A percentile compares a stretch with the other conserved stretches of the same genome.
Conservation (phyloP, 805 yeast genomes). For the Teunomyces stri region DNA sequence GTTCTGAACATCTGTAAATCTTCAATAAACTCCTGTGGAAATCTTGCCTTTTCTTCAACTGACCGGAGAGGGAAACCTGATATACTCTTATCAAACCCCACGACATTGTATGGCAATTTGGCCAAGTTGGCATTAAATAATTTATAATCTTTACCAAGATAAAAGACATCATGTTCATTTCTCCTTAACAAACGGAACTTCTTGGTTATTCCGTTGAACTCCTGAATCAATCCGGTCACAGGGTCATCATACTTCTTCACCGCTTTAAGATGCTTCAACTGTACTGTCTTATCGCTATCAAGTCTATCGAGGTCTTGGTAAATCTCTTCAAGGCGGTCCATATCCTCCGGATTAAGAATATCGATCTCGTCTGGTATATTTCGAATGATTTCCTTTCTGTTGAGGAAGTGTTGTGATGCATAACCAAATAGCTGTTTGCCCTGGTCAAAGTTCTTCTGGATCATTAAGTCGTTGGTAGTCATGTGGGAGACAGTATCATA, state of each 20-base stretch:
- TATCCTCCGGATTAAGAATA: conserved; percentile 26
- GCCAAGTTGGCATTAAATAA: conserved; percentile 27
- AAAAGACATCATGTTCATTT: conserved; percentile 26
- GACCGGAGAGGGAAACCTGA: conserved; percentile 37
- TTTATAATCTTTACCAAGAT: conserved; percentile 29
- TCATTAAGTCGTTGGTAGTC: conserved; percentile 35
- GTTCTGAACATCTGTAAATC: conserved; percentile 32
- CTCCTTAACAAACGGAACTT: conserved; percentile 38
- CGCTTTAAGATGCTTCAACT: conserved; percentile 34
- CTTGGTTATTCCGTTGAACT: conserved; percentile 34
- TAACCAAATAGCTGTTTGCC: conserved; percentile 34
- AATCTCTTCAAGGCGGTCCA: conserved; percentile 27
- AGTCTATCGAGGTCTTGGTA: conserved; percentile 30
- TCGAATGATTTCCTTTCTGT: conserved; percentile 28
- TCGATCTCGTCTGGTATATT: conserved; percentile 38
- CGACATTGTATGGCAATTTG: conserved; percentile 36
- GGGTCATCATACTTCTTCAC: conserved; percentile 34
- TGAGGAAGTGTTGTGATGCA: conserved; percentile 34
- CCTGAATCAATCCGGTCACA: conserved; percentile 26
- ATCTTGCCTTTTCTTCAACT: conserved; percentile 20
- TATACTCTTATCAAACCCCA: conserved; percentile 40
- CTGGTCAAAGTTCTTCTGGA: conserved; percentile 35
- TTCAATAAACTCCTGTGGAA: conserved; percentile 39
- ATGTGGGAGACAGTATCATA: conserved; percentile 33
- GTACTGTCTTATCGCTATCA: conserved; percentile 38